Percentiles rank a stretch among this genome's conserved stretches.
phyloP scores from a whole-genome alignment of 106 monocot genomes.

The Amphibolis antarctica region DNA sequence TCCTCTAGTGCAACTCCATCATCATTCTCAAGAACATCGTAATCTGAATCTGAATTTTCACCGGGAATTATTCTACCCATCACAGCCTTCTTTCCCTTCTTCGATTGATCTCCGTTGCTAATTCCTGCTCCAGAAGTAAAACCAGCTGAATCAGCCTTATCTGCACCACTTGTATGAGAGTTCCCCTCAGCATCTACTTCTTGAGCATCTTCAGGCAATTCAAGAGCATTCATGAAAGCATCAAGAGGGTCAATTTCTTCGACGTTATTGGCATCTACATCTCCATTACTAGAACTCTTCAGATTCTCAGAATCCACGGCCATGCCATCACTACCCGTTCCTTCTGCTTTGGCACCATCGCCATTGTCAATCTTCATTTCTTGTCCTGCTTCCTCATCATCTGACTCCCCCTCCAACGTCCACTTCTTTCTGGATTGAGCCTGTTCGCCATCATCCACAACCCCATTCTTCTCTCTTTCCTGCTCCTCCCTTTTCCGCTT shows the following conservation, averaged over 20 bases:
- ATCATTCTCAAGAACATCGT: slow-evolving; percentile 47
- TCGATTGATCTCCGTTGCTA: slow-evolving; percentile 40
- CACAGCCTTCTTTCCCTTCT: slow-evolving; percentile 32
- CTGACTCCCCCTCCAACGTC: slow-evolving; percentile 94
- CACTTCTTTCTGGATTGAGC: slow-evolving; percentile 58
- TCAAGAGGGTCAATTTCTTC: slow-evolving; percentile 96
- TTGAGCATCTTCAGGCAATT: slow-evolving; percentile 65
- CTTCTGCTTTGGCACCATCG: slow-evolving; percentile 21
- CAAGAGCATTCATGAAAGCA: slow-evolving; percentile 88
- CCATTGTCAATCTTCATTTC: slow-evolving; percentile 12
- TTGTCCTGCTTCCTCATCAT: slow-evolving; percentile 56
- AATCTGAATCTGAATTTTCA: slow-evolving; percentile 79
- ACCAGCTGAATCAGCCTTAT: slow-evolving; percentile 8
- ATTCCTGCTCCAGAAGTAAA: slow-evolving; percentile 10
- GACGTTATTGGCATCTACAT: slow-evolving; percentile 19
- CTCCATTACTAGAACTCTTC: slow-evolving; percentile 1
- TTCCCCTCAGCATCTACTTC: slow-evolving; percentile 20
- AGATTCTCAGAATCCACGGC: slow-evolving; percentile 16
- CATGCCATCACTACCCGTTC: slow-evolving; percentile 22
- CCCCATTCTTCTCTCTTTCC: slow-evolving; percentile 28
- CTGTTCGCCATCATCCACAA: slow-evolving; percentile 16
- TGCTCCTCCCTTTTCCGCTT: slow-evolving; percentile 54
- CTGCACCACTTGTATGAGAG: slow-evolving; percentile 9
- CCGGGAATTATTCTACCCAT: slow-evolving; percentile 86
- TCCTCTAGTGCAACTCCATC: slow-evolving; percentile 53